phyloP scores from a whole-genome alignment of 192 early-diverging fungal species.

The Entomortierella chlamydospora region DNA sequence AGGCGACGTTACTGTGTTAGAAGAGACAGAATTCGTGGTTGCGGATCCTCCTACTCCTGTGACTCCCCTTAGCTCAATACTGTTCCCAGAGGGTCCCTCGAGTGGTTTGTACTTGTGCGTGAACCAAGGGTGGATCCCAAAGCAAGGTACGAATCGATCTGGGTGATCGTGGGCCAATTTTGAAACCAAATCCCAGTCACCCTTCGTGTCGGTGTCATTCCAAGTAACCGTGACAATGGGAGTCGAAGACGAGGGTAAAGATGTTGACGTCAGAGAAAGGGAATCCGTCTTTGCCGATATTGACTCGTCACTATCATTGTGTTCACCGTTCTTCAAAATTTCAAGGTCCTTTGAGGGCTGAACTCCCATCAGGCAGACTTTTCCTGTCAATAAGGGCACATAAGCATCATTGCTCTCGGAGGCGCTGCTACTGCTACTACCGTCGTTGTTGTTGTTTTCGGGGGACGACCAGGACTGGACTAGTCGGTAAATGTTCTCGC shows the following conservation, averaged over 20 bases:
- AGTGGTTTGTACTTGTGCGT: slow-evolving; percentile 45
- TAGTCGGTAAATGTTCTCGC: slow-evolving; percentile 36
- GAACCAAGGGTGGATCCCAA: slow-evolving; percentile 55
- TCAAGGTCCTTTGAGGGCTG: slow-evolving; percentile 47
- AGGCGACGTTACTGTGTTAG: not conserved
- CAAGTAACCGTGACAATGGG: slow-evolving; percentile 33
- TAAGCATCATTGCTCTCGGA: not conserved
- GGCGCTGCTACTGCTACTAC: not conserved
- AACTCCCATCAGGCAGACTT: slow-evolving; percentile 57
- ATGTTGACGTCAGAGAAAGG: slow-evolving; percentile 4
- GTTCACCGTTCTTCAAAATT: too few relatives aligned
- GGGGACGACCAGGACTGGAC: slow-evolving; percentile 25
- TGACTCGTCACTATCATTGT: not conserved
- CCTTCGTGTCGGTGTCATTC: slow-evolving; percentile 42
- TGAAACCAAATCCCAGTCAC: slow-evolving; percentile 58
- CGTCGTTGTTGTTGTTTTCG: not conserved
- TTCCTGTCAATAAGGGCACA: slow-evolving; percentile 18
- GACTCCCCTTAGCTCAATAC: slow-evolving; percentile 22
- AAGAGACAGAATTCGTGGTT: not conserved
- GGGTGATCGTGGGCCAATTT: slow-evolving; percentile 36
- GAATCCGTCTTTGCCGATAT: not conserved
- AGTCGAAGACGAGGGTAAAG: slow-evolving; percentile 10
- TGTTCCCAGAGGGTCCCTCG: slow-evolving; percentile 2
- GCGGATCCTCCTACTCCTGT: not conserved
- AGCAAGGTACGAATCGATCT: slow-evolving; percentile 55